Evolutionary conservation across 179 eudicot species (phyloP).

Genomic region (Amaranthus tricolor): DNA sequence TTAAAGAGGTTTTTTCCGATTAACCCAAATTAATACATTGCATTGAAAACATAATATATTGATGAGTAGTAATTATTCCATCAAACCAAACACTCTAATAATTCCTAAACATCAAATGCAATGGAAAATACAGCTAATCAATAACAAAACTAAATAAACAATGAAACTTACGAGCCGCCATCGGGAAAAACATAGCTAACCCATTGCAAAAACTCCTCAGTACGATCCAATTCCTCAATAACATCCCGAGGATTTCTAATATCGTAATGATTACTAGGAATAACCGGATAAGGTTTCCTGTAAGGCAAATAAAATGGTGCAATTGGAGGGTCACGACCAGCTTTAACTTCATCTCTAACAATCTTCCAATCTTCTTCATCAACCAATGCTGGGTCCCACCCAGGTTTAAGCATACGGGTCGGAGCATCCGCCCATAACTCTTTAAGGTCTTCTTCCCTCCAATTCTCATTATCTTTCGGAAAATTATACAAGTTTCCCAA

Average conservation of each 20-base stretch:
- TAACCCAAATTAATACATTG: neutral
- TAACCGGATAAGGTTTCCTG: slow-evolving; percentile 63
- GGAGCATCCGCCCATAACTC: slow-evolving; percentile 87
- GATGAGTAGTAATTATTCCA: neutral
- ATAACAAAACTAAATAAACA: neutral
- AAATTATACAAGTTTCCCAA: slow-evolving; percentile 40
- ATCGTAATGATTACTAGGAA: slow-evolving; percentile 60
- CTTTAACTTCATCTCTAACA: slow-evolving; percentile 40
- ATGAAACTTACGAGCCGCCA: slow-evolving; percentile 67
- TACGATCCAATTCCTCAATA: slow-evolving; percentile 76
- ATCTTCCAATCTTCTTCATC: slow-evolving; percentile 53
- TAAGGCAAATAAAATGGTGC: slow-evolving; percentile 82
- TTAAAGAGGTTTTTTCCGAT: no score
- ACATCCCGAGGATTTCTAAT: slow-evolving; percentile 49
- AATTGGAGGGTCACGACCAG: slow-evolving; percentile 59
- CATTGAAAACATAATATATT: neutral
- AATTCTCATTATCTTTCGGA: slow-evolving; percentile 30
- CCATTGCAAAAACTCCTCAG: slow-evolving; percentile 86
- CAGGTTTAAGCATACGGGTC: slow-evolving; percentile 40
- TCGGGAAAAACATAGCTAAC: slow-evolving; percentile 79
- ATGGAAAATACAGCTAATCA: neutral
- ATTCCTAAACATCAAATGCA: neutral
- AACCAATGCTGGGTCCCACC: slow-evolving; percentile 73
- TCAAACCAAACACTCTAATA: neutral
- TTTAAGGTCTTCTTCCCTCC: slow-evolving; percentile 61